These are phyloP conservation scores for Wickerhamomyces queroliae DNA, from an alignment of 805 yeast species.

Conservation along the genomic window DNA sequence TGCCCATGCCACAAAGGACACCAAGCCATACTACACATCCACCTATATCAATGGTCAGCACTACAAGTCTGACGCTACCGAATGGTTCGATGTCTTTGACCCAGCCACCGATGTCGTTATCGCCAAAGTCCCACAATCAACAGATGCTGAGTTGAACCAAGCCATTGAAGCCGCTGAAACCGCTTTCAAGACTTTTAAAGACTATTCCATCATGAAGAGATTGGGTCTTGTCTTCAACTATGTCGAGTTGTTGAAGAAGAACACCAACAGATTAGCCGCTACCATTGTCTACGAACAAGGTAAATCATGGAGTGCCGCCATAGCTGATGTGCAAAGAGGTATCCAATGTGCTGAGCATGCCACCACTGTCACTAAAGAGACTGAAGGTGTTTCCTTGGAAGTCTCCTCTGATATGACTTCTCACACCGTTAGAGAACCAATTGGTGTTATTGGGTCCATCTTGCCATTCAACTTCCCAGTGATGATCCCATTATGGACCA, in stretches of 20 bases:
- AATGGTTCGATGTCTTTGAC: conserved; percentile 67
- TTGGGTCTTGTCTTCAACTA: conserved; percentile 66
- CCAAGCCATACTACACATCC: conserved; percentile 45
- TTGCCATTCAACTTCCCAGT: conserved; percentile 84
- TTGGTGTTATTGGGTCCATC: conserved; percentile 73
- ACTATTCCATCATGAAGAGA: conserved; percentile 39
- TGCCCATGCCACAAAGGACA: conserved; percentile 30
- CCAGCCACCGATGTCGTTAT: conserved; percentile 70
- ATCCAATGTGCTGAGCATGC: conserved; percentile 80
- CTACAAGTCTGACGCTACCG: conserved; percentile 40
- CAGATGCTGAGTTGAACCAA: conserved; percentile 55
- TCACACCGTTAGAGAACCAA: conserved; percentile 61
- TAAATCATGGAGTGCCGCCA: conserved; percentile 68
- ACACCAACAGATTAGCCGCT: conserved; percentile 64
- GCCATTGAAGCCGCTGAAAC: conserved; percentile 61
- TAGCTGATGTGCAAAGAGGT: conserved; percentile 72
- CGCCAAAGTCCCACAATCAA: conserved; percentile 66
- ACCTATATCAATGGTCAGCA: conserved; percentile 41
- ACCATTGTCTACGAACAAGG: conserved; percentile 69
- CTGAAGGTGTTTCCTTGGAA: conserved; percentile 57
- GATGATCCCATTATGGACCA: conserved; percentile 62
- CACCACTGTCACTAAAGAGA: conserved; percentile 57
- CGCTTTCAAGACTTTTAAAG: conserved; percentile 57
- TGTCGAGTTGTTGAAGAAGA: conserved; percentile 55
- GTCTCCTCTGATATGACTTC: conserved; percentile 73